A percentile compares a stretch with the other conserved stretches of the same genome.
phyloP scores from a whole-genome alignment of 1,139 yeast species.

The Yamadazyma conglobata region DNA sequence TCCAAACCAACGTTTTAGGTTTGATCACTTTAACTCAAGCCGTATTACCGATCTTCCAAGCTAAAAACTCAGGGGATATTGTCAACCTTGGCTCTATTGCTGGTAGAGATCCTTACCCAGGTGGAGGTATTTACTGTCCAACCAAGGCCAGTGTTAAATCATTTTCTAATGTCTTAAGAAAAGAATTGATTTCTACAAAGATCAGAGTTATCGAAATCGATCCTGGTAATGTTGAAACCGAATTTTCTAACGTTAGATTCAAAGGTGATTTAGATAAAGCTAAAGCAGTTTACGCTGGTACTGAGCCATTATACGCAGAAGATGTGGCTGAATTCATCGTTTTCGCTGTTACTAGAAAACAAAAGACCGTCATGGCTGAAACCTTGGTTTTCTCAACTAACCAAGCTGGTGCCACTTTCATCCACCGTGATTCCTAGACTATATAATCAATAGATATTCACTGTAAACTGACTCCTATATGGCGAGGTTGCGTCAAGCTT shows the following conservation, averaged over 20 bases:
- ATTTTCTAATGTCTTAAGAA: conserved; percentile 71
- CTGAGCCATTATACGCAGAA: conserved; percentile 68
- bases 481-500: no score
- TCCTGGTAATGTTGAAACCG: conserved; percentile 89
- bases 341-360: conserved; percentile 66
- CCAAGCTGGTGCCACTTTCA: conserved; percentile 72
- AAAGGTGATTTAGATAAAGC: conserved; percentile 70
- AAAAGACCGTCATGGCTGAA: conserved; percentile 77
- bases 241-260: conserved; percentile 73
- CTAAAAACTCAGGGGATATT: conserved; percentile 65
- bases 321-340: conserved; percentile 83
- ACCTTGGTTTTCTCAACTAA: conserved; percentile 70
- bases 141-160: conserved; percentile 79
- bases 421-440: conserved; percentile 33
- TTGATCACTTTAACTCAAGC: conserved; percentile 39
- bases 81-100: conserved; percentile 86
- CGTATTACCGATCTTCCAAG: conserved; percentile 40
- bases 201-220: conserved; percentile 80
- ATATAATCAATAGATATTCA: no score
- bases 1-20: conserved; percentile 42
- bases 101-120: conserved; percentile 83
- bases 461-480: no score
- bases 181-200: conserved; percentile 69
- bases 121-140: conserved; percentile 86
- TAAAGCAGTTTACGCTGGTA: conserved; percentile 66